A percentile compares a stretch with the other conserved stretches of the same genome.
phyloP scores from a whole-genome alignment of 2,329 filamentous ascomycete genomes.

The Didymella glomerata region DNA sequence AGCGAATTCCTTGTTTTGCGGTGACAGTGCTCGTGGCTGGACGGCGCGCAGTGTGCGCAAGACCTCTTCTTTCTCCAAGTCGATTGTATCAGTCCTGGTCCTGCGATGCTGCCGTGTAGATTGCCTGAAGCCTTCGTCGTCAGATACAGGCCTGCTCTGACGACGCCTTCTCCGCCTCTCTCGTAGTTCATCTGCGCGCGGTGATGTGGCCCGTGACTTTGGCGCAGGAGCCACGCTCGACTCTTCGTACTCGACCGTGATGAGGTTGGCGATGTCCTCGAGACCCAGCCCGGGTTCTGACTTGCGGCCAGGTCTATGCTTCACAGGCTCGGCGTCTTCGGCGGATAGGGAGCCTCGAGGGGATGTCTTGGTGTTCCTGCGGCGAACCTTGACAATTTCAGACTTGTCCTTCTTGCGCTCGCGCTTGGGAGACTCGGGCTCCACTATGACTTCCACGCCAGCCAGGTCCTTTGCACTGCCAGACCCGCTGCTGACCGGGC shows the following conservation, averaged over 20 bases:
- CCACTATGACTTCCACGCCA: constrained; percentile 29
- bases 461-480: constrained; percentile 38
- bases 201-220: constrained; percentile 21
- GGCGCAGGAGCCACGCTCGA: constrained; percentile 24
- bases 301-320: constrained; percentile 28
- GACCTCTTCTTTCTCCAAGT: constrained; percentile 32
- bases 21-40: constrained; percentile 39
- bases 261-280: constrained; percentile 34
- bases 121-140: constrained; percentile 37
- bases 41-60: constrained; percentile 26
- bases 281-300: constrained; percentile 36
- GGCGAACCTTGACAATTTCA: constrained; percentile 42
- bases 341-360: constrained; percentile 45
- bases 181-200: constrained; percentile 37
- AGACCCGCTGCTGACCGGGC: constrained; percentile 47
- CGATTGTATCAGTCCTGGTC: constrained; percentile 38
- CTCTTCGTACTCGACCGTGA: constrained; percentile 43
- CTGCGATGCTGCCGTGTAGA: constrained; percentile 34
- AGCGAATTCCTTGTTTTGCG: constrained; percentile 55
- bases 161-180: constrained; percentile 42
- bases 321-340: constrained; percentile 38
- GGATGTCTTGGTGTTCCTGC: constrained; percentile 40
- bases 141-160: constrained; percentile 36
- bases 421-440: constrained; percentile 33
- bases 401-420: constrained; percentile 25